Conservation (phyloP, 148 eudicot species). For the Tetragonia tetragonoides region DNA sequence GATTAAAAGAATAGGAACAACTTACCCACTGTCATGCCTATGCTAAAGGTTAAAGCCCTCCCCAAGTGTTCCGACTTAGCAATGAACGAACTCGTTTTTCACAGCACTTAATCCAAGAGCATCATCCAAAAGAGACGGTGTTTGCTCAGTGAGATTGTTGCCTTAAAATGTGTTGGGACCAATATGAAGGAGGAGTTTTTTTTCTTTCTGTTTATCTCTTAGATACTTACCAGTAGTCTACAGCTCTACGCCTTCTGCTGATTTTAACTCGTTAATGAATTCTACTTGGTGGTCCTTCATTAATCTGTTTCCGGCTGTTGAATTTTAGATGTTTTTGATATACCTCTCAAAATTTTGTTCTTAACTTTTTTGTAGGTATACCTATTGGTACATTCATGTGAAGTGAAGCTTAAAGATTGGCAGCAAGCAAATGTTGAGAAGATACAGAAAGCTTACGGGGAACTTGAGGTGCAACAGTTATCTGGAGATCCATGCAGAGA, state of each 20-base stretch:
- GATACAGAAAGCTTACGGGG: conserved; percentile 31
- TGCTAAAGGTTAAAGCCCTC: neutral
- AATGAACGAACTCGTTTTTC: neutral
- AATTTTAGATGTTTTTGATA: neutral
- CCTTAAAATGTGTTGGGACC: neutral
- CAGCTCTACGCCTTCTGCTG: neutral
- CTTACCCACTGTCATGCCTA: too few species aligned
- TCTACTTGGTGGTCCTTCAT: neutral
- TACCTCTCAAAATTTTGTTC: neutral
- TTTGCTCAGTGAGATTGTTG: neutral
- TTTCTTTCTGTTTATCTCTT: neutral
- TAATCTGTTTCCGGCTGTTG: neutral
- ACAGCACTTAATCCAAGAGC: neutral
- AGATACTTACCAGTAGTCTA: too few species aligned
- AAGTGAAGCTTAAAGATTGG: conserved; percentile 45
- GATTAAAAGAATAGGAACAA: neutral
- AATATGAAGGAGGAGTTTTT: too few species aligned
- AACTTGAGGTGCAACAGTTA: conserved; percentile 36
- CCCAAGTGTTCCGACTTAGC: neutral
- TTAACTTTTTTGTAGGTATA: conserved; percentile 52
- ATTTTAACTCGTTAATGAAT: neutral
- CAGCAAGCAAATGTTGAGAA: conserved; percentile 37
- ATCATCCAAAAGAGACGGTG: neutral
- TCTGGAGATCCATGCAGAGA: conserved; percentile 32
- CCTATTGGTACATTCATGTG: conserved; percentile 75